Evolutionary conservation across 129 eudicot species (phyloP), one percentile per base, ranked within the genome.

Genomic region (Solidago caesia): DNA sequence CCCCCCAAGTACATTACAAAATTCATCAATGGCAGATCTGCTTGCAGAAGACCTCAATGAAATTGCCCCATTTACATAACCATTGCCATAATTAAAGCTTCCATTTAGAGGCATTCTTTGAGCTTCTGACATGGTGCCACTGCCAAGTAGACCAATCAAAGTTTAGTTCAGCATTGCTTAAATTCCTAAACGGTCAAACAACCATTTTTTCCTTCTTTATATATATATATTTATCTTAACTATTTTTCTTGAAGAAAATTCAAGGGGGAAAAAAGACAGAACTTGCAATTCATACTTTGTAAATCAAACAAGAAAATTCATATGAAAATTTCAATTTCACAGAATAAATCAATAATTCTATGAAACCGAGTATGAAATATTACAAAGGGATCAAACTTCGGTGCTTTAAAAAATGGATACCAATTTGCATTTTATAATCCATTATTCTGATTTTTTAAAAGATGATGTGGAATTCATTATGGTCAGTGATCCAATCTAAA

Each of bases 1-100:
- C 49, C 99, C 99, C 2, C 91, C 91, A 73, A 95, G 97, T 76
- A 96, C 90, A 61, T 49, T 72, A 78, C 99, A 95, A 81, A 91
- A 95, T 67, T 85, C 90, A 75, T 87, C 99, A 68, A 95, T 87
- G 71, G 85, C 84, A 14, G 96, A 66, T 63, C 78, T 67, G 52
- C 86, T 76, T 44, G 85, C 82, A 26, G 91, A 80, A 57, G 92
- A 85, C 82, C 97, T 79, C 45, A 79, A 47, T 10, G 88, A 93
- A 74, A 89, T 70, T 8, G 81, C 74, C 41, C 92, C 92, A 63
- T 87, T 87, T 47, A 70, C n/a, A 75, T 80, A 75, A 53, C 89
- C 85, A 79, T 84, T 89, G 26, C 79, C 74, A 8, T 55, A 57
- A 67, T 33, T 79, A 7, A 79, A 72, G 53, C 78, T 89, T 78